These are phyloP conservation scores for Rhodosporidiobolus odoratus DNA, from an alignment of 768 basidiomycete genomes.

Conservation along the genomic window DNA sequence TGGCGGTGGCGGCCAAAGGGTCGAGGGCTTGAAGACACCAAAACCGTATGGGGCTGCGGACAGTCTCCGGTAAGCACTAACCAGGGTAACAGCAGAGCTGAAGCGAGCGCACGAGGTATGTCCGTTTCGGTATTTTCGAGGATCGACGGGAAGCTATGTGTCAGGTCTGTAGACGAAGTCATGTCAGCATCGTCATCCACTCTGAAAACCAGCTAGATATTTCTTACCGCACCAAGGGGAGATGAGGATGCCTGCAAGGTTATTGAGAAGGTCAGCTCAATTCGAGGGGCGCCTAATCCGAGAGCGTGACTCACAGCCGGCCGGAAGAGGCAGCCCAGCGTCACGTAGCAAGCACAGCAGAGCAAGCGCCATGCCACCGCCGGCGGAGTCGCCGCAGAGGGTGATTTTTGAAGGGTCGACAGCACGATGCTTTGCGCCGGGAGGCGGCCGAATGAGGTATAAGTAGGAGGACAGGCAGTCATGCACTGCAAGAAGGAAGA, in stretches of 20 bases:
- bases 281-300: background rate
- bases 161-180: conserved; percentile 56
- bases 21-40: conserved; percentile 47
- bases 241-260: conserved; percentile 62
- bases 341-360: conserved; percentile 81
- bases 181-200: background rate
- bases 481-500: conserved; percentile 53
- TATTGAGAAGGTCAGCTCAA: background rate
- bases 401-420: conserved; percentile 77
- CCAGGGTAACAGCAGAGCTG: background rate
- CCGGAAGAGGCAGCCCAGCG: conserved; percentile 69
- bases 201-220: no score
- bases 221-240: conserved; percentile 70
- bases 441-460: conserved; percentile 82
- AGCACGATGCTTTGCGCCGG: conserved; percentile 66
- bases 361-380: conserved; percentile 77
- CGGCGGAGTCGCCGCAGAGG: conserved; percentile 85
- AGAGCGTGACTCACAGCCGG: conserved; percentile 51
- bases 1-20: conserved; percentile 48
- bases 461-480: conserved; percentile 84
- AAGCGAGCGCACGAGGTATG: conserved; percentile 39
- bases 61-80: background rate
- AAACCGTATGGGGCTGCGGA: conserved; percentile 46
- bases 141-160: conserved; percentile 88
- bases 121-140: conserved; percentile 75